Base-by-base conservation (phyloP, 2,329 filamentous ascomycete species). In the Hawksworthiomyces lignivorus region DNA sequence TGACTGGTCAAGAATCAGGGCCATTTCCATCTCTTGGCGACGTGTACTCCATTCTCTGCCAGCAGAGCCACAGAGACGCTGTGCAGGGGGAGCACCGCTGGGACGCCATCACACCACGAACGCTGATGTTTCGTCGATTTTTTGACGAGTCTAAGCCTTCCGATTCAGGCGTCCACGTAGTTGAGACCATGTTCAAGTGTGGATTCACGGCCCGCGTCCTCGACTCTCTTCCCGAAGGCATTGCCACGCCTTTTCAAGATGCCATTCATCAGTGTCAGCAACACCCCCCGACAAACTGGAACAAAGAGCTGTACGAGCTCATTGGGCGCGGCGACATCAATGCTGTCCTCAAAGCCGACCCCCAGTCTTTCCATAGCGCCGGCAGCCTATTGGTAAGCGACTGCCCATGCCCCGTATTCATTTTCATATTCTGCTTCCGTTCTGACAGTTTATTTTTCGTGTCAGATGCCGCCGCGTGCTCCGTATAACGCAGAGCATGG, bases 311-410 rank as follows among this genome's bases (percentile, higher is more conserved):
- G 6, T 71, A 96, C 12, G 72, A 80, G 41, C 67, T 96, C 5
- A 78, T 96, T 11, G 83, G 86, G 39, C 77, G 92, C 46, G 81
- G 87, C 46, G 92, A 97, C 56, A 75, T 96, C 31, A 82, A 78
- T 50, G 71, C 80, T 33, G 70, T 87, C 9, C 66, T 86, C 37
- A 66, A 71, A 28, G 65, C 69, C 7, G 63, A 65, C 30, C 67
- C 65, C 45, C 57, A 56, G 19, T 59, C 54, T 52, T 62, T 52
- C 7, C 28, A 22, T 7, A 21, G 38, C 2, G 10, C 36, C 3
- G 22, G 28, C 38, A 41, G 37, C 9, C 17, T 38, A 18, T 17
- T 36, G 11, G 42, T 44, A 37, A 12, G 42, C n/a, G n/a, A n/a
- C n/a, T n/a, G n/a, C n/a, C n/a, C n/a, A n/a, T n/a, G n/a, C n/a